phyloP scores from a whole-genome alignment of 2,329 filamentous ascomycete species.

The Paraphoma sp. region DNA sequence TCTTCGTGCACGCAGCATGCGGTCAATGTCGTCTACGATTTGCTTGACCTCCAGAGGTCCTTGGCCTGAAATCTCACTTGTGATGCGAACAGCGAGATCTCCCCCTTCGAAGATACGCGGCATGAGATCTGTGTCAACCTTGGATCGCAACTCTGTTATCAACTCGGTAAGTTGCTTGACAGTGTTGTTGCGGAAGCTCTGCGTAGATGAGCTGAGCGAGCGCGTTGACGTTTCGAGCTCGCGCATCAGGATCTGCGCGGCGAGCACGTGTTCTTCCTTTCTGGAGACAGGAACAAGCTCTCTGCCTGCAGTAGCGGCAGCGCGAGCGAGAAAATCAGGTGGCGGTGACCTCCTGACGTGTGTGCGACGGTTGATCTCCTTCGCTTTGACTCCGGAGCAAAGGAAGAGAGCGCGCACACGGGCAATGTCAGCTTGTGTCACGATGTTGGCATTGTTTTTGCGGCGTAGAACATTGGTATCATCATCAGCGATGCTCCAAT shows the following conservation, averaged over 20 bases:
- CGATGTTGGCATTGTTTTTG: conserved; percentile 25
- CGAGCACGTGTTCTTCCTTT: conserved; percentile 61
- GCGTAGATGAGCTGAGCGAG: conserved; percentile 58
- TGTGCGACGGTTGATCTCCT: conserved; percentile 75
- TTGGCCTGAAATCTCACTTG: conserved; percentile 75
- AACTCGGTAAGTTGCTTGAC: conserved; percentile 53
- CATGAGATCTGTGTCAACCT: conserved; percentile 59
- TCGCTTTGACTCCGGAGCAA: conserved; percentile 87
- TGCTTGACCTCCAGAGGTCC: conserved; percentile 82
- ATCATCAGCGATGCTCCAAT: conserved; percentile 65
- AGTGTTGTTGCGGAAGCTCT: conserved; percentile 55
- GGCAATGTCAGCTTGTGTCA: conserved; percentile 72
- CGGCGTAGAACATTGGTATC: conserved; percentile 44
- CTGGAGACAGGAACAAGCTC: conserved; percentile 55
- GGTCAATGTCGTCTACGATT: conserved; percentile 76
- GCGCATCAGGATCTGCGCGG: conserved; percentile 58
- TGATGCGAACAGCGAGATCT: conserved; percentile 81
- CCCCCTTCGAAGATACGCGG: conserved; percentile 70
- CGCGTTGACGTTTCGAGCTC: conserved; percentile 55
- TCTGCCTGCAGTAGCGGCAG: conserved; percentile 52
- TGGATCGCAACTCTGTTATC: conserved; percentile 53
- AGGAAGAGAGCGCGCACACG: conserved; percentile 79
- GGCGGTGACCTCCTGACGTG: conserved; percentile 51
- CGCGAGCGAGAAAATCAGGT: conserved; percentile 45
- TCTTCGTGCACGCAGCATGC: conserved; percentile 73